Percentiles rank a stretch among this genome's conserved stretches.
phyloP scores from a whole-genome alignment of 768 basidiomycete genomes.

The Pleurotus sapidus region DNA sequence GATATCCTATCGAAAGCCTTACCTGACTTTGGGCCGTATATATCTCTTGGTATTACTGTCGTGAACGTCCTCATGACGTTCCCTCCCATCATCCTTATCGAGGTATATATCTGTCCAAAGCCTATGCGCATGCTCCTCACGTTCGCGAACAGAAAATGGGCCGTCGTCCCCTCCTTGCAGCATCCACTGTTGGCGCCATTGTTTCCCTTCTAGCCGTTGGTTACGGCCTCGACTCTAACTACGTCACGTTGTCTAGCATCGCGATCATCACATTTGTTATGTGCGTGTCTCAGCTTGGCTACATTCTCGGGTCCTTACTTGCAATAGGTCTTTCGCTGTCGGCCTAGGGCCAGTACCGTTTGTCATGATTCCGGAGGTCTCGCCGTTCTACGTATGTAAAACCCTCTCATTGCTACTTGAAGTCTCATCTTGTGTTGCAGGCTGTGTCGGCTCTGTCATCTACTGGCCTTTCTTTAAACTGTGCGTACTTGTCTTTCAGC shows the following conservation, averaged over 20 bases:
- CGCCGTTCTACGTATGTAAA: slow-evolving; percentile 65
- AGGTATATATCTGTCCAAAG: slow-evolving; percentile 42
- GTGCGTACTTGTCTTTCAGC: slow-evolving; percentile 31
- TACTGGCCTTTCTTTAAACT: slow-evolving; percentile 69
- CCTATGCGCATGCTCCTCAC: not conserved
- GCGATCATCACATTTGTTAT: slow-evolving; percentile 80
- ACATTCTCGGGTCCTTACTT: not conserved
- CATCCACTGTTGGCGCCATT: slow-evolving; percentile 67
- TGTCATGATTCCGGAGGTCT: slow-evolving; percentile 88
- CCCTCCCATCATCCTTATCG: slow-evolving; percentile 84
- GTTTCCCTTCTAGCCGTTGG: slow-evolving; percentile 67
- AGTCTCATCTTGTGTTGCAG: slow-evolving; percentile 28
- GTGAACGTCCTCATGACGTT: slow-evolving; percentile 85
- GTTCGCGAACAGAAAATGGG: slow-evolving; percentile 57
- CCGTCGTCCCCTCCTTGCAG: slow-evolving; percentile 61
- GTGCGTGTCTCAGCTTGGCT: slow-evolving; percentile 35
- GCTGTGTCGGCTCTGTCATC: slow-evolving; percentile 83
- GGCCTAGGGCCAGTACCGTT: slow-evolving; percentile 94
- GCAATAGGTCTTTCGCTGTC: slow-evolving; percentile 73
- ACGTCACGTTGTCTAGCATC: slow-evolving; percentile 61
- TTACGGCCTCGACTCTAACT: slow-evolving; percentile 61
- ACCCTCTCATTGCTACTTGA: not conserved
- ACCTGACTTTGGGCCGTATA: slow-evolving; percentile 75
- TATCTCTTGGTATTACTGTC: slow-evolving; percentile 81
- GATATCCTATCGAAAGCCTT: slow-evolving; percentile 79